Evolutionary conservation across 2,329 filamentous ascomycete species (phyloP), one percentile per base, ranked within the genome.

Genomic region (Hypoxylon sp.): DNA sequence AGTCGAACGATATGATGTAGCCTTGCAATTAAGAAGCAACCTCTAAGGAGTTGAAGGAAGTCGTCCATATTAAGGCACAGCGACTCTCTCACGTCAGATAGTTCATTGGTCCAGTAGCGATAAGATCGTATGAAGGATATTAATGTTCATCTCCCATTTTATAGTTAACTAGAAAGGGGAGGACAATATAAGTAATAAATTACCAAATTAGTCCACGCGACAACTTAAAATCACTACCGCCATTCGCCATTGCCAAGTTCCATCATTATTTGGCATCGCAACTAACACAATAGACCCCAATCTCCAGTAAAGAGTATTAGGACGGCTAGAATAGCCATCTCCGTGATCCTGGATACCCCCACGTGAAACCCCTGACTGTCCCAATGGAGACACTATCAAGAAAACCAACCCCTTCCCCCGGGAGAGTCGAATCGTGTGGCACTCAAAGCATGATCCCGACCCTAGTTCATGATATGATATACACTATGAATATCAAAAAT

Each of bases 1-100:
- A 53, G 14, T 34, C 51, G 34, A 56, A 49, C 38, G 45, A 56
- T 49, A 41, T 56, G 14, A 19, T 50, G 23, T 36, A 41, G 51
- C 45, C 45, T 34, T 28, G 36, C 46, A 46, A 30, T 6, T 38
- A 50, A 21, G 19, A 53, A 9, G 48, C 28, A 60, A 2, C 50
- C 3, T 46, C 5, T 19, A 36, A 52, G 49, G 38, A 9, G 49
- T 25, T 11, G 25, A 30, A 49, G 32, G 28, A 25, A 34, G 51
- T 36, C 19, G n/a, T 21, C 17, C 17, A 43, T 21, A 43, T 4
- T 17, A 43, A 43, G 17, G 38, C 38, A 43, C 17, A 43, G 38
- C 38, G 21, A 7, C 36, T 5, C 30, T 59, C 30, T 53, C 49
- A 52, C 19, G 36, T 61, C 43, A 55, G 34, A 43, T 48, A 55